A percentile compares a stretch with the other conserved stretches of the same genome.
phyloP scores from a whole-genome alignment of 176 grass and related monocot species.

The Oryza brachyantha region DNA sequence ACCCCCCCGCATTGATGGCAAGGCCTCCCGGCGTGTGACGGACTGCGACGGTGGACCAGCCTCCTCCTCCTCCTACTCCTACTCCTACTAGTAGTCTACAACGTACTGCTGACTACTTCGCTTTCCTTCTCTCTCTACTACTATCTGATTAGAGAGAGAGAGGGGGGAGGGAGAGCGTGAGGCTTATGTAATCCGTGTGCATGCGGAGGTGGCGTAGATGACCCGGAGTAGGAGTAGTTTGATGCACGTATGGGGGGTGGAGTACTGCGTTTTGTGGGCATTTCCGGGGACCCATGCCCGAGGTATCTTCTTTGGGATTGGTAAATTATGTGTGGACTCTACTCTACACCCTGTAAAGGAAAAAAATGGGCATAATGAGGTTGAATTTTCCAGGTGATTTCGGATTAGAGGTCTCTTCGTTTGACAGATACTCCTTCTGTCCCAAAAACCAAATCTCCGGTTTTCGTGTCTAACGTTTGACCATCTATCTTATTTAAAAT shows the following conservation, averaged over 20 bases:
- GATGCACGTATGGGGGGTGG: too few species aligned
- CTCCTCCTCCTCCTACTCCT: background rate
- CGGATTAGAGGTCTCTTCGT: too few species aligned
- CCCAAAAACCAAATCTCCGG: too few species aligned
- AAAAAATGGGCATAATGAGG: background rate
- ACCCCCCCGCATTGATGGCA: constrained; percentile 32
- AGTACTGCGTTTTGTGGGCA: constrained; percentile 1
- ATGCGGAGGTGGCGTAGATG: background rate
- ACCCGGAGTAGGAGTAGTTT: background rate
- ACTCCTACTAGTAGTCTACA: background rate
- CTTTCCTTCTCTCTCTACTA: background rate
- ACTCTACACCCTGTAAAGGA: background rate
- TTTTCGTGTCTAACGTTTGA: too few species aligned
- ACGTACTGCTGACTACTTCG: background rate
- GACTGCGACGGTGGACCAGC: constrained; percentile 34
- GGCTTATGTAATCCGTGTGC: background rate
- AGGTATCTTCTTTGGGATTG: constrained; percentile 52
- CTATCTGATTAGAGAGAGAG: background rate
- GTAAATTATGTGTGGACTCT: constrained; percentile 17
- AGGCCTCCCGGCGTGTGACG: constrained; percentile 34
- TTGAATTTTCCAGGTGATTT: too few species aligned
- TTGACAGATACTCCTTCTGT: too few species aligned
- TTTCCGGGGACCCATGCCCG: constrained; percentile 22
- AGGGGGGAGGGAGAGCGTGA: background rate
- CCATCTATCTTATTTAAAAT: too few species aligned